Percentiles rank a stretch among this genome's conserved stretches.
Conservation (phyloP, 2,329 filamentous ascomycete genomes). For the Scorias spongiosa region DNA sequence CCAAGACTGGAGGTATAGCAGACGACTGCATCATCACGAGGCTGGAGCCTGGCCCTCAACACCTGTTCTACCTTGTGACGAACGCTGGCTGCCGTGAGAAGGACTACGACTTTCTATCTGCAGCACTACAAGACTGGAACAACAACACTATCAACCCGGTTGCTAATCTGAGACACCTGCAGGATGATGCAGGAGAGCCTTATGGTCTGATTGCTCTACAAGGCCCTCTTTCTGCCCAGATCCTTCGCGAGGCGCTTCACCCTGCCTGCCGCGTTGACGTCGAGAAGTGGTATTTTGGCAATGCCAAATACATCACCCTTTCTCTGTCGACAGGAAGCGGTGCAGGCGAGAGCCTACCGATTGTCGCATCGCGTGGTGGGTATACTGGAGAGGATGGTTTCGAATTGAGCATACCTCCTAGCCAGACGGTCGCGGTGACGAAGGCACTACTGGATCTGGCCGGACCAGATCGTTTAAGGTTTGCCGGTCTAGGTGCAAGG, state of each 20-base stretch:
- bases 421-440: slow-evolving; percentile 49
- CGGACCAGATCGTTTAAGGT: slow-evolving; percentile 48
- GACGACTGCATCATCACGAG: slow-evolving; percentile 88
- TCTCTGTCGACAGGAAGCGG: slow-evolving; percentile 37
- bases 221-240: slow-evolving; percentile 58
- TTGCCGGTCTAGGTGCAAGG: slow-evolving; percentile 78
- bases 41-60: slow-evolving; percentile 37
- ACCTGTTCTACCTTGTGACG: slow-evolving; percentile 77
- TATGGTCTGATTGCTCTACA: slow-evolving; percentile 79
- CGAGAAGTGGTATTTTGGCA: slow-evolving; percentile 65
- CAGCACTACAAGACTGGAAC: slow-evolving; percentile 49
- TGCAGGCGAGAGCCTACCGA: slow-evolving; percentile 26
- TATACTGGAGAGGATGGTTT: slow-evolving; percentile 99
- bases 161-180: slow-evolving; percentile 16
- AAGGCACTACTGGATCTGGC: slow-evolving; percentile 51
- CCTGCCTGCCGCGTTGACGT: slow-evolving; percentile 35
- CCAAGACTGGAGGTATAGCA: slow-evolving; percentile 72
- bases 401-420: slow-evolving; percentile 71
- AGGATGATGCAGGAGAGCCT: slow-evolving; percentile 34
- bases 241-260: slow-evolving; percentile 51
- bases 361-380: slow-evolving; percentile 74
- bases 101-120: slow-evolving; percentile 61
- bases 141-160: slow-evolving; percentile 33
- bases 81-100: slow-evolving; percentile 88
- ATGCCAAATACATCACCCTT: slow-evolving; percentile 51